Evolutionary conservation across 768 basidiomycete species (phyloP).

Genomic region (Rhizopogon salebrosus): DNA sequence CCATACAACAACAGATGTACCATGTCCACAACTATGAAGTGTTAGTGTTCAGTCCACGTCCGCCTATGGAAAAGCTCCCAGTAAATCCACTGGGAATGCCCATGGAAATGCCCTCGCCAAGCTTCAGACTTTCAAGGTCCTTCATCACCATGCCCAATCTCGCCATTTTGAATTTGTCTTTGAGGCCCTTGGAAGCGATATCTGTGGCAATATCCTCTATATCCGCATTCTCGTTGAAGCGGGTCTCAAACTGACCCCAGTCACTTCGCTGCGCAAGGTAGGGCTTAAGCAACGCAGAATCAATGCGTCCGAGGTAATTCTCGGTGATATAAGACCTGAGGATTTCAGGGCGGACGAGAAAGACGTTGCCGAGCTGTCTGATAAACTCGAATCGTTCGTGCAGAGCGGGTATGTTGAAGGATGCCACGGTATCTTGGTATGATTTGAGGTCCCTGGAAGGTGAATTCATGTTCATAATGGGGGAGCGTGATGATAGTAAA

Average conservation of each 20-base stretch:
- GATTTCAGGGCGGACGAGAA: constrained; percentile 93
- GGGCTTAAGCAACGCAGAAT: constrained; percentile 78
- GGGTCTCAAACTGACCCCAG: constrained; percentile 82
- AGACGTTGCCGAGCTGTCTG: constrained; percentile 93
- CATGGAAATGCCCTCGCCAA: constrained; percentile 52
- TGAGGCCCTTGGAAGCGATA: constrained; percentile 40
- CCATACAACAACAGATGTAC: not conserved
- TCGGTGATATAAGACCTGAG: constrained; percentile 94
- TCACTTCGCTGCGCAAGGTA: constrained; percentile 90
- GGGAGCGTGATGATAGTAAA: not conserved
- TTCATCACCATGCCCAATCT: constrained; percentile 84
- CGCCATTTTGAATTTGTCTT: constrained; percentile 57
- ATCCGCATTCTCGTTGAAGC: constrained; percentile 60
- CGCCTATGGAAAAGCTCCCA: constrained; percentile 45
- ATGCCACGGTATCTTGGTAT: constrained; percentile 86
- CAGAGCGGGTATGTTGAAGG: constrained; percentile 79
- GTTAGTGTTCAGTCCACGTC: constrained; percentile 36
- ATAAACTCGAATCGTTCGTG: constrained; percentile 97
- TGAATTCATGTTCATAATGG: not conserved
- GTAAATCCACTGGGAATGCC: constrained; percentile 54
- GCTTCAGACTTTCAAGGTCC: constrained; percentile 68
- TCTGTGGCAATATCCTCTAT: constrained; percentile 36
- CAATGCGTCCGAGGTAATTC: constrained; percentile 89
- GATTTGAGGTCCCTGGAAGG: constrained; percentile 81
- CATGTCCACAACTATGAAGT: not conserved